Base-by-base conservation (phyloP, 148 eudicot species). In the Vaccinium macrocarpon region DNA sequence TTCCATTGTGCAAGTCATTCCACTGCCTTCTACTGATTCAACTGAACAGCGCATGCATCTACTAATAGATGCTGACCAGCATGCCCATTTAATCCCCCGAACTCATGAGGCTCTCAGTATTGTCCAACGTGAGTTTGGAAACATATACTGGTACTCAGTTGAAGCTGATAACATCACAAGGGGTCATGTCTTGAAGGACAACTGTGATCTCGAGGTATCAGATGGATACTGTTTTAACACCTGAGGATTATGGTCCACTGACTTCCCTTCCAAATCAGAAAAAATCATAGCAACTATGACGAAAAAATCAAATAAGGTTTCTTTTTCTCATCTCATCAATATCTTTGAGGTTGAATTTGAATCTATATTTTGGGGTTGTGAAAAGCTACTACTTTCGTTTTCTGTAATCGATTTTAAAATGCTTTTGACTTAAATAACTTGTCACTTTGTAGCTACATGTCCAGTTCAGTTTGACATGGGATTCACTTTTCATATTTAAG, bases 71-170 rank as follows among this genome's bases (percentile, higher is more conserved):
- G 84, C 91, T 84, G 88, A 88, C 10, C 51, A 74, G 71, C 89
- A 80, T 59, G 91, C 94, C 81, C 97, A 95, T 89, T 85, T 97
- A 86, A 95, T 93, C 86, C 98, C 99, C n/a, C 85, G 87, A 83
- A 95, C 93, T 87, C 79, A 90, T 61, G 98, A 97, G 90, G 96
- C 97, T 74, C 87, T 90, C 85, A 88, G 76, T 59, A 91, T 97
- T 70, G 92, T 97, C 84, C 88, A 91, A 85, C 87, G 83, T 3
- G 99, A 90, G 89, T 88, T 84, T 84, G 88, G 86, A 78, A 95
- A 97, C 75, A 84, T 95, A 59, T 95, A 93, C 89, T 97, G 99
- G 99, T 95, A 97, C 85, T 95, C 98, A 3, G 93, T 94, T 87
- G 98, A 97, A 85, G 86, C 88, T 83, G 92, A 89, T 75, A 88